Base-by-base conservation (phyloP, 345 rosid genomes). In the Orychophragmus violaceus region DNA sequence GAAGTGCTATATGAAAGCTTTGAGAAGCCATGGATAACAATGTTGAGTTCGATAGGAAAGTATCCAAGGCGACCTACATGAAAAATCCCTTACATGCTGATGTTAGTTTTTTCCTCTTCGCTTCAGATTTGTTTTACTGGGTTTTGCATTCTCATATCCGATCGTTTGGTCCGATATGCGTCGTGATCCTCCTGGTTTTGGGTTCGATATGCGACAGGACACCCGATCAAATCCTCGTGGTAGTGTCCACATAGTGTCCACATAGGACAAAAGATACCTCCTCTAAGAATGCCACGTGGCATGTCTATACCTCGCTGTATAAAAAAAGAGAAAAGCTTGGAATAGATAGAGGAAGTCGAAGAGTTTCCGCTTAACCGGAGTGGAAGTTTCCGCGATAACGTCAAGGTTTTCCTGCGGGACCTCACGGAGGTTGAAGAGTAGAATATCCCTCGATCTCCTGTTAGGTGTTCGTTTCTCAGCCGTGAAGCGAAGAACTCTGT, bases 1-100 rank as follows among this genome's bases (percentile, higher is more conserved):
- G 11, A 25, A 53, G 59, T 28, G 37, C 28, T 53, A 4, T 8
- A 8, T n/a, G 6, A 30, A 33, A 29, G 33, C 3, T 53, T n/a
- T 2, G 64, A 56, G 51, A 64, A 65, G 77, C 76, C 76, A 92
- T 92, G 97, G 93, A 87, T 23, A 71, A 80, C 77, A 76, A 75
- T 50, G 77, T 50, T 58, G 98, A 92, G 8, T 82, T 89, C 64
- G 97, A 87, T 50, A 78, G 85, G 25, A 84, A 85, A 80, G 72
- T 72, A 0, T 82, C 93, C 8, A 94, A 92, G 62, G 80, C 69
- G 8, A 65, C 72, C 14, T 89, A 90, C 84, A 81, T 77, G 39
- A 52, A 62, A 51, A 71, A 86, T 74, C 98, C 97, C 64, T 86
- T 74, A 48, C 96, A 92, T 55, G 82, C 90, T 21, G 97, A 87